Percentiles rank a stretch among this genome's conserved stretches.
Evolutionary conservation across 768 basidiomycete genomes (phyloP).

Genomic region (Termitomyces heimii): DNA sequence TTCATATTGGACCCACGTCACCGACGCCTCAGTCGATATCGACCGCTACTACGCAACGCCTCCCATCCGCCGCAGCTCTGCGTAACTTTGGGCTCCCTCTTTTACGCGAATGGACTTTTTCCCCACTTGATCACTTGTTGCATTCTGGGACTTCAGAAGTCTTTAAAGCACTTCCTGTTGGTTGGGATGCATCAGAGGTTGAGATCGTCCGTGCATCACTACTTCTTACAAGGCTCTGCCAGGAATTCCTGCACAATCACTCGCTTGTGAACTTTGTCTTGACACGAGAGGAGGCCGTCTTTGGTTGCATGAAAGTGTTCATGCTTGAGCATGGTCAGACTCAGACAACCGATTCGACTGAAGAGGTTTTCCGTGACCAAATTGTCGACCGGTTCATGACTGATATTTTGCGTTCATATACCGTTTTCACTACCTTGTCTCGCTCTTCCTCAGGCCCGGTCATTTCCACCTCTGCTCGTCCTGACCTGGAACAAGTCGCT

Average conservation of each 20-base stretch:
- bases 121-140: constrained; percentile 72
- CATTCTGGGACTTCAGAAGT: constrained; percentile 68
- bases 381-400: constrained; percentile 55
- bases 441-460: constrained; percentile 12
- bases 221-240: constrained; percentile 47
- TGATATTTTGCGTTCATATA: constrained; percentile 52
- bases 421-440: constrained; percentile 20
- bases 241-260: constrained; percentile 37
- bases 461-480: constrained; percentile 10
- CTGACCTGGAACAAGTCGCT: constrained; percentile 49
- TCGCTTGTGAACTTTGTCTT: constrained; percentile 36
- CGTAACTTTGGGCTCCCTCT: constrained; percentile 39
- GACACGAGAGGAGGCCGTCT: constrained; percentile 52
- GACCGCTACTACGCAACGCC: constrained; percentile 48
- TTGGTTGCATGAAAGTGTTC: constrained; percentile 88
- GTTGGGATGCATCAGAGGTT: constrained; percentile 77
- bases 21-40: constrained; percentile 51
- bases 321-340: constrained; percentile 89
- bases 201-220: constrained; percentile 71
- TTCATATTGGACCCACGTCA: constrained; percentile 45
- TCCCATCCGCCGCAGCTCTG: constrained; percentile 23
- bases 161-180: constrained; percentile 57
- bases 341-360: constrained; percentile 34
- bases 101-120: constrained; percentile 58
- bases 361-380: constrained; percentile 79